Conservation (phyloP, 768 basidiomycete species). For the Plicaturopsis crispa region DNA sequence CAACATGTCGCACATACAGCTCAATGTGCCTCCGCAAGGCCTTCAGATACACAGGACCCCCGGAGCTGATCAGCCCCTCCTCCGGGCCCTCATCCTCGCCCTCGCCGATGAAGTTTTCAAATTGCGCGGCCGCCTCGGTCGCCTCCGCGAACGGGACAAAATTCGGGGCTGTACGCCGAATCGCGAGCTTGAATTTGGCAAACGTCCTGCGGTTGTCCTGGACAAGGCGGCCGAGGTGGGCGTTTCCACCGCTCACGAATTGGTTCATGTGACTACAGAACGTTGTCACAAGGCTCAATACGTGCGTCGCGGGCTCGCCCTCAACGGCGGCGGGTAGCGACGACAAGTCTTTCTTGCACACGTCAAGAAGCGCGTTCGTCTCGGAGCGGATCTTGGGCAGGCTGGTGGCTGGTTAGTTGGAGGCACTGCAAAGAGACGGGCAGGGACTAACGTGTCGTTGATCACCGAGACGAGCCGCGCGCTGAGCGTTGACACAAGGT, state of each 20-base stretch:
- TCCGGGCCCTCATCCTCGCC: neutral
- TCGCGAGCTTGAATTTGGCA: constrained; percentile 18
- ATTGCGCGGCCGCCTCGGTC: neutral
- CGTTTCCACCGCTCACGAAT: constrained; percentile 19
- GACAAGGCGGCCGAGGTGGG: constrained; percentile 18
- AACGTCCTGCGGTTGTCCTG: constrained; percentile 23
- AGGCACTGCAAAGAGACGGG: no score
- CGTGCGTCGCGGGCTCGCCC: constrained; percentile 27
- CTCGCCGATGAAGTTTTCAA: neutral
- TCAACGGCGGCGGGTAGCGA: constrained; percentile 22
- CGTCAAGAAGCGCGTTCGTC: constrained; percentile 14
- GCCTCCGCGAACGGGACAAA: constrained; percentile 20
- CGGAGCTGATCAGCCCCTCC: neutral
- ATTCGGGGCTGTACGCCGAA: constrained; percentile 26
- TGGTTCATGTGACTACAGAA: constrained; percentile 23
- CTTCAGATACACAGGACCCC: constrained; percentile 18
- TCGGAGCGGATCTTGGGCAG: constrained; percentile 23
- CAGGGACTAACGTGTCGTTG: constrained; percentile 17
- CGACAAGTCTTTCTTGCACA: constrained; percentile 17
- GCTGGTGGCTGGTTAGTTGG: no score
- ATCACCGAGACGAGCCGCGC: constrained; percentile 28
- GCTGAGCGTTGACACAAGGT: constrained; percentile 27
- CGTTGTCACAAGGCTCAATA: constrained; percentile 24
- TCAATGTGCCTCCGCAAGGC: constrained; percentile 25
- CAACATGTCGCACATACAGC: no score